Base-by-base conservation (phyloP, 2,329 filamentous ascomycete genomes). In the Bretziella fagacearum region DNA sequence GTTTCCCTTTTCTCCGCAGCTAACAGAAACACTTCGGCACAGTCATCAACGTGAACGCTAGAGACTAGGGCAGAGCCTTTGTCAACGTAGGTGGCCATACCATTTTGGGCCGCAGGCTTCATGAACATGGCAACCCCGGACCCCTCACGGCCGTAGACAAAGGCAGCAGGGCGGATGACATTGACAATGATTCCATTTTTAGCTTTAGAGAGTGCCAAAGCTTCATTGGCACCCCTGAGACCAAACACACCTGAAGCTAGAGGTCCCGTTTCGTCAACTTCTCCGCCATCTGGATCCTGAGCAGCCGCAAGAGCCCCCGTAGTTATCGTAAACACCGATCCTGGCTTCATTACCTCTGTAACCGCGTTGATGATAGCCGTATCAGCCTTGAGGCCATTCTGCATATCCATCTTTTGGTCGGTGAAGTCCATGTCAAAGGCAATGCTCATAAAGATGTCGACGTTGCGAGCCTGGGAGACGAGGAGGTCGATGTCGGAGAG, bases 361-460 rank as follows among this genome's bases (percentile, higher is more conserved):
- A 68, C 57, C n/a, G 63, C 60, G 37, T 60, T 55, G 5, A 65
- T 53, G 4, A 61, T 62, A 0, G 56, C 59, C 4, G 53, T 55
- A 46, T 67, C 63, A 26, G 57, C 57, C 25, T 50, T 46, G 13
- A 58, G 41, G 4, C 56, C 53, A 3, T 56, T 44, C 10, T 57
- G 52, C 23, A 56, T 58, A 2, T 55, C 53, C 44, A 59, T 60
- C 23, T 54, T 52, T 52, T 56, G 55, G 33, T 57, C 52, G 29
- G 54, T 50, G 53, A 57, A 55, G 36, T 57, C 52, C 42, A 60
- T 58, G 15, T 60, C 53, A 45, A 59, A 57, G 3, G 63, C 67
- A 4, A 69, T 57, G 50, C 65, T 63, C 3, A 70, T 54, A 5
- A 70, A 62, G n/a, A 59, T 54, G 47, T 70, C 65, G 4, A 65